A percentile compares a stretch with the other conserved stretches of the same genome.
Evolutionary conservation across 164 flowering plant genomes (phyloP).

Genomic region (Chimonanthus salicifolius): DNA sequence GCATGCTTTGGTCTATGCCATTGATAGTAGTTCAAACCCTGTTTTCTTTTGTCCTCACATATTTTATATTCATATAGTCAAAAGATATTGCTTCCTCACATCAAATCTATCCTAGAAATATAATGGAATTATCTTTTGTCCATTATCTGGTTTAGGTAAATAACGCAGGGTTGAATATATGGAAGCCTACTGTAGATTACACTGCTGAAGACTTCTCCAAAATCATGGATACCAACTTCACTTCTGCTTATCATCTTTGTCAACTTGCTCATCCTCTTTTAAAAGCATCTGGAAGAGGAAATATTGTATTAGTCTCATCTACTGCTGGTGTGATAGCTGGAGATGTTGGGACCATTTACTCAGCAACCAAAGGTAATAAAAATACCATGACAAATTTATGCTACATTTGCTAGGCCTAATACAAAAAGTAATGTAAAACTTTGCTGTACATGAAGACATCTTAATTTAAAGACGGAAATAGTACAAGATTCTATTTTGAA

Average conservation of each 20-base stretch:
- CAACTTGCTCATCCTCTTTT: conserved; percentile 57
- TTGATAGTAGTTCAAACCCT: too few species aligned
- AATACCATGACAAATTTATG: not conserved
- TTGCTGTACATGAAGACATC: not conserved
- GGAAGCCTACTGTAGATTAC: not conserved
- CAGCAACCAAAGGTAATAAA: conserved; percentile 40
- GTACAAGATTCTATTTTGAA: too few species aligned
- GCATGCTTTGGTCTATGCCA: too few species aligned
- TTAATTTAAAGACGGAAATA: too few species aligned
- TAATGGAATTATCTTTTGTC: too few species aligned
- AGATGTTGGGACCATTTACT: conserved; percentile 20
- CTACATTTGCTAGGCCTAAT: too few species aligned
- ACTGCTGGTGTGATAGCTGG: conserved; percentile 26
- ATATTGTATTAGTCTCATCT: conserved; percentile 43
- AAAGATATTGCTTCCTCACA: too few species aligned
- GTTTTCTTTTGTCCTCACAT: too few species aligned
- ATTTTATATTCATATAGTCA: too few species aligned
- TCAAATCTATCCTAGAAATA: too few species aligned
- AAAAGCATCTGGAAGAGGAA: conserved; percentile 43
- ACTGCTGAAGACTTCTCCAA: conserved; percentile 35
- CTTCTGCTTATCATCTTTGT: conserved; percentile 39
- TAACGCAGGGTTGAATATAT: too few species aligned
- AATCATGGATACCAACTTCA: conserved; percentile 39
- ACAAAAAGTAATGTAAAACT: not conserved
- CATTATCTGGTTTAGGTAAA: too few species aligned